Conservation (phyloP, 2,329 filamentous ascomycete genomes). For the Scedosporium minutisporum region DNA sequence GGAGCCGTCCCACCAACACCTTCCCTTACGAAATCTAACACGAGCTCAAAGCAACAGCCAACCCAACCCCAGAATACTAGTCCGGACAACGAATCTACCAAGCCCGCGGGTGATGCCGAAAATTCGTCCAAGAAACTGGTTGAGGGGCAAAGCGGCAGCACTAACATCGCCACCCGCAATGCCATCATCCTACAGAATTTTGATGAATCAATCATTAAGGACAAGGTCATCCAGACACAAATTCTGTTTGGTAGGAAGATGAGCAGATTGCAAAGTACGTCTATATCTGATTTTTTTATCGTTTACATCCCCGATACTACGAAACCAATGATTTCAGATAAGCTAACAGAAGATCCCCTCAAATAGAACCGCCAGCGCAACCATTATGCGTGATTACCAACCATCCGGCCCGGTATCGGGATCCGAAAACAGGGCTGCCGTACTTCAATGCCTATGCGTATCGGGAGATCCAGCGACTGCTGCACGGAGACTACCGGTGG, state of each 20-base stretch:
- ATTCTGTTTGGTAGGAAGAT: constrained; percentile 52
- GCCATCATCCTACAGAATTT: constrained; percentile 53
- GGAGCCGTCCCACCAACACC: not conserved
- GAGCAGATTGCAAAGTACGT: constrained; percentile 45
- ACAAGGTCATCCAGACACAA: constrained; percentile 47
- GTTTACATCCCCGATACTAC: not conserved
- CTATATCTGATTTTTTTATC: not conserved
- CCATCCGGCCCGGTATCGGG: constrained; percentile 69
- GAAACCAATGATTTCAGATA: not conserved
- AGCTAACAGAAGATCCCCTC: not conserved
- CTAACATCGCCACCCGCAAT: constrained; percentile 38
- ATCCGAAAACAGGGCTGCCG: constrained; percentile 72
- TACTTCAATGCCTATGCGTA: constrained; percentile 76
- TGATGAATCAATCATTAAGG: constrained; percentile 44
- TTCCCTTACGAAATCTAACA: not conserved
- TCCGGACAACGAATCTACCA: not conserved
- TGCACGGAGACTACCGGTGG: constrained; percentile 69
- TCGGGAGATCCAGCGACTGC: constrained; percentile 67
- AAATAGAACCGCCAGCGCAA: constrained; percentile 37
- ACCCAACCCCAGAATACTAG: not conserved
- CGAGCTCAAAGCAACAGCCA: not conserved
- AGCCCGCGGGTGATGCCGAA: not conserved
- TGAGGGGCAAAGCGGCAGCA: constrained; percentile 2
- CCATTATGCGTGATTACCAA: constrained; percentile 74
- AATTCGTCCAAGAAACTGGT: not conserved